These are phyloP conservation scores for Sclerotinia trifoliorum DNA, from an alignment of 2,329 filamentous ascomycete species.

Conservation along the genomic window DNA sequence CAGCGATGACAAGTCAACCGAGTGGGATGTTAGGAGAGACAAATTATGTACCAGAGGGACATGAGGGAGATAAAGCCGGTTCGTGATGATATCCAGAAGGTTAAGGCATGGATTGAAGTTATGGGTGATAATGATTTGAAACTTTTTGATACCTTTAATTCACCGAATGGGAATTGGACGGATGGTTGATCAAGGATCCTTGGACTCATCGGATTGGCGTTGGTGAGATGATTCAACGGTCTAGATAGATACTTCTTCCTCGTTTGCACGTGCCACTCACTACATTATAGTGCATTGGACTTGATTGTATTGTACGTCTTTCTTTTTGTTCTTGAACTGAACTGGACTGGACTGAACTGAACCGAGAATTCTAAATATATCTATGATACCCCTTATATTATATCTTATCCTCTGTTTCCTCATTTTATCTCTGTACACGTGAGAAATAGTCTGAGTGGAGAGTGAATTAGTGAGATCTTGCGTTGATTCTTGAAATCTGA, in stretches of 20 bases:
- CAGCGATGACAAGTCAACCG: slow-evolving; percentile 40
- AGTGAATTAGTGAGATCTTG: no score
- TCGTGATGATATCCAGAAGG: neutral
- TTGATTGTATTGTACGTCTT: neutral
- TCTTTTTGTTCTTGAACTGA: neutral
- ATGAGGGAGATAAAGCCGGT: slow-evolving; percentile 35
- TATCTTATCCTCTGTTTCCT: neutral
- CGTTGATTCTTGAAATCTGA: no score
- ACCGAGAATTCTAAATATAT: neutral
- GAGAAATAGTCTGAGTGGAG: no score
- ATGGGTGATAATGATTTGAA: neutral
- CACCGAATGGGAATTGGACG: neutral
- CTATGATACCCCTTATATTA: neutral
- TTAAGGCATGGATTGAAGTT: neutral
- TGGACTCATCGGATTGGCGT: neutral
- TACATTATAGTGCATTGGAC: neutral
- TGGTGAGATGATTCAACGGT: neutral
- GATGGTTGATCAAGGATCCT: neutral
- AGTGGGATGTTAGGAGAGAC: slow-evolving; percentile 62
- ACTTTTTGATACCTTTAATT: neutral
- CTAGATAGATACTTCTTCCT: neutral
- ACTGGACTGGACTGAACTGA: no score
- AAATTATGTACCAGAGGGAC: slow-evolving; percentile 65
- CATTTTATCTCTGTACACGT: no score
- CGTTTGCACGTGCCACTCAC: neutral